phyloP scores from a whole-genome alignment of 2,329 filamentous ascomycete species.

The Monosporascus sp. region DNA sequence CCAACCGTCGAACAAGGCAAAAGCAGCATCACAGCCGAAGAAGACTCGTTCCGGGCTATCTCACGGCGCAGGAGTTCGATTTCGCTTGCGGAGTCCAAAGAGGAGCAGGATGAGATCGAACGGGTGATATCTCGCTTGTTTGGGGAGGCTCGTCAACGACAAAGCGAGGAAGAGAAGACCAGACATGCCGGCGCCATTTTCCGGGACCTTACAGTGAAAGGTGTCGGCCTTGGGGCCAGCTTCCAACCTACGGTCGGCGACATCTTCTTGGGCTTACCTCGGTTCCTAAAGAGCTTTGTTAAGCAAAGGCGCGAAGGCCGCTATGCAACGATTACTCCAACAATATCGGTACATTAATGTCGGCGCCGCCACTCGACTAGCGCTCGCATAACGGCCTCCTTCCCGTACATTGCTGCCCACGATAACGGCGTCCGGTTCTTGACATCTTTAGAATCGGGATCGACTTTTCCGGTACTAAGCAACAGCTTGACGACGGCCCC shows the following conservation, averaged over 20 bases:
- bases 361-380: too few species aligned
- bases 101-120: slow-evolving; percentile 50
- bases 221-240: slow-evolving; percentile 59
- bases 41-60: slow-evolving; percentile 44
- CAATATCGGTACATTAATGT: too few species aligned
- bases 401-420: too few species aligned
- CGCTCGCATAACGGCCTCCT: too few species aligned
- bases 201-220: slow-evolving; percentile 64
- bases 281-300: slow-evolving; percentile 18
- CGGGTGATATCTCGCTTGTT: slow-evolving; percentile 67
- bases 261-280: slow-evolving; percentile 26
- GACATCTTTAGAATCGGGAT: too few species aligned
- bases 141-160: slow-evolving; percentile 55
- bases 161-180: slow-evolving; percentile 65
- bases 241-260: slow-evolving; percentile 38
- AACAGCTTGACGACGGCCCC: too few species aligned
- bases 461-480: too few species aligned
- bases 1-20: slow-evolving; percentile 15
- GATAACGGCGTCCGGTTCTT: too few species aligned
- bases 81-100: slow-evolving; percentile 18
- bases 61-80: slow-evolving; percentile 42
- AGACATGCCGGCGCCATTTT: slow-evolving; percentile 66
- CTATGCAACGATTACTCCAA: too few species aligned
- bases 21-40: slow-evolving; percentile 34
- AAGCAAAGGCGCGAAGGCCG: slow-evolving; percentile 24